Percentiles rank a stretch among this genome's conserved stretches.
These are phyloP conservation scores for Citrullus amarus DNA, from an alignment of 306 rosid species.

Conservation along the genomic window DNA sequence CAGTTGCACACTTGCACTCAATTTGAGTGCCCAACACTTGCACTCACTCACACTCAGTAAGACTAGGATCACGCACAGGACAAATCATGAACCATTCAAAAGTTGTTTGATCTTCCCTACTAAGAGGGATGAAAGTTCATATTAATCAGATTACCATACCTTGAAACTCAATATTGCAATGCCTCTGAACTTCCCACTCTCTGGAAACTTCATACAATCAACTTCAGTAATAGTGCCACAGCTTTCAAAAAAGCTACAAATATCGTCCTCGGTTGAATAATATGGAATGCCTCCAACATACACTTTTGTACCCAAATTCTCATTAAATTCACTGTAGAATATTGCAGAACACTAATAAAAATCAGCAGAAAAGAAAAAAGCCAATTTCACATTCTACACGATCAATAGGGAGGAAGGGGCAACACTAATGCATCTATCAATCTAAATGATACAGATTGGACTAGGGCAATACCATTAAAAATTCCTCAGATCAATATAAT, in stretches of 20 bases:
- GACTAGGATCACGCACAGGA: not conserved
- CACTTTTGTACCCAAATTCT: conserved; percentile 40
- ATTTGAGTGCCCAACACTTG: not conserved
- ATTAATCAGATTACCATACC: conserved; percentile 28
- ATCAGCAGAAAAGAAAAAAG: not conserved
- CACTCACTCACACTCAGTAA: not conserved
- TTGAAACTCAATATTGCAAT: conserved; percentile 77
- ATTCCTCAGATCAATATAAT: not conserved
- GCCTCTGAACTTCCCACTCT: conserved; percentile 88
- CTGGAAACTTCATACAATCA: conserved; percentile 88
- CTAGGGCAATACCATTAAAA: not conserved
- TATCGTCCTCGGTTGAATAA: conserved; percentile 90
- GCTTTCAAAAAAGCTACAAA: conserved; percentile 69
- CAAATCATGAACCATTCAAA: not conserved
- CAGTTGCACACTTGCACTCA: not conserved
- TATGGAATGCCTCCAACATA: conserved; percentile 94
- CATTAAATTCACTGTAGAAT: conserved; percentile 34
- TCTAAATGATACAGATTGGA: not conserved
- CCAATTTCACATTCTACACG: too few relatives aligned
- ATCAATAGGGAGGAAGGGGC: not conserved
- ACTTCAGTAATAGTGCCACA: conserved; percentile 82
- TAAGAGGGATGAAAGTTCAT: not conserved
- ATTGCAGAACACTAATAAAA: conserved; percentile 8
- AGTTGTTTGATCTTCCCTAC: not conserved
- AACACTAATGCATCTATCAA: not conserved